Base-by-base conservation (phyloP, 345 rosid species). In the Syzygium aromaticum region DNA sequence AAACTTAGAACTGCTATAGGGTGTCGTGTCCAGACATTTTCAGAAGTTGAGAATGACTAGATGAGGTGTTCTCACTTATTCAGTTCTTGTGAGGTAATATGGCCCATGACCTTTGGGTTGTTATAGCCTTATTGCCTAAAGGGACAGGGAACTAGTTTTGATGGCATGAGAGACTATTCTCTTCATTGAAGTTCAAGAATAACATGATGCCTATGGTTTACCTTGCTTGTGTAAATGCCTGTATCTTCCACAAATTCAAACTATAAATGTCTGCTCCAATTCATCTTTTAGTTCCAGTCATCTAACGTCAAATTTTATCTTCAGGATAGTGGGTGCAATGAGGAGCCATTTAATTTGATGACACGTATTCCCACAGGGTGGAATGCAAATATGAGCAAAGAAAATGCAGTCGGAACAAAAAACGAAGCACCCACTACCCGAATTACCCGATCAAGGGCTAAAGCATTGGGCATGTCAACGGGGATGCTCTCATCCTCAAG, bases 361-460 rank as follows among this genome's bases (percentile, higher is more conserved):
- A 80, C 90, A 91, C 85, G 88, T 89, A 19, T 49, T 73, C 88
- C 92, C 89, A 91, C 87, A 54, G 52, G 77, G 59, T 91, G 92
- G 91, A 91, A 89, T 90, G 92, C 92, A 85, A 93, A 88, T 87
- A 92, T 95, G 97, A 93, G 92, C 87, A 94, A 94, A 88, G 96
- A 94, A 89, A 95, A 94, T 61, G 61, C 77, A 86, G 88, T 86
- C 57, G 85, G 90, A 82, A 89, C 91, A 86, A 88, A 90, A 89
- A 91, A 59, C 87, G 92, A 90, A 87, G 93, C 87, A 59, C 88
- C 88, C 85, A 51, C 89, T 54, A 88, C 87, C 59, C 90, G 97
- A 67, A 89, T 95, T 56, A 98, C 99, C 15, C 91, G 99, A 87
- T 93, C 98, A 86, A 93, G 93, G 84, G 94, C 98, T 88, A 95